Percentiles rank a stretch among this genome's conserved stretches.
Evolutionary conservation across 345 rosid genomes (phyloP).

Genomic region (Hypericum androsaemum): DNA sequence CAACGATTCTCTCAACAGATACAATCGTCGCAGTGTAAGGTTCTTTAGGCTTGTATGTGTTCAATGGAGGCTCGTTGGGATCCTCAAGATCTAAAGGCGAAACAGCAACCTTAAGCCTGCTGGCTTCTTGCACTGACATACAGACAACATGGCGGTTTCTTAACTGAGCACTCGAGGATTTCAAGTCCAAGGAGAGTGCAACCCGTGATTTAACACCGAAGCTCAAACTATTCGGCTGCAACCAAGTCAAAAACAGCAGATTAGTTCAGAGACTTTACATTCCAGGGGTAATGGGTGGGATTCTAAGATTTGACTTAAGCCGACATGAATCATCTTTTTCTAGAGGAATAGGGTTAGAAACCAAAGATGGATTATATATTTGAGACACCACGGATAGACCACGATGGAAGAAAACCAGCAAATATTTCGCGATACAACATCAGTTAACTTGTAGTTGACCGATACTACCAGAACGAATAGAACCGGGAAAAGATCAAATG

Average conservation of each 20-base stretch:
- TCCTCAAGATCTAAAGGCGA: slow-evolving; percentile 67
- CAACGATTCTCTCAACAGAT: slow-evolving; percentile 89
- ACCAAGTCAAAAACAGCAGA: slow-evolving; percentile 12
- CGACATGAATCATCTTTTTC: too few relatives aligned
- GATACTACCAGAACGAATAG: too few relatives aligned
- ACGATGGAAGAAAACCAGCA: too few relatives aligned
- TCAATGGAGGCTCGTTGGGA: slow-evolving; percentile 66
- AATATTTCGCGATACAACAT: too few relatives aligned
- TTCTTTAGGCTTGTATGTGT: slow-evolving; percentile 70
- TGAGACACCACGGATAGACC: too few relatives aligned
- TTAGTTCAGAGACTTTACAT: neutral
- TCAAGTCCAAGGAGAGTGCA: slow-evolving; percentile 32
- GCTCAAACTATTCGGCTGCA: slow-evolving; percentile 51
- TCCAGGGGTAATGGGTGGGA: too few relatives aligned
- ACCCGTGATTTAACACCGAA: slow-evolving; percentile 48
- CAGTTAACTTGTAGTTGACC: too few relatives aligned
- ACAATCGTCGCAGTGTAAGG: slow-evolving; percentile 87
- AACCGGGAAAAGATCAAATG: too few relatives aligned
- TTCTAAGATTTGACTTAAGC: too few relatives aligned
- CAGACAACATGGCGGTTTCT: slow-evolving; percentile 32
- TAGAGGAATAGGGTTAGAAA: too few relatives aligned
- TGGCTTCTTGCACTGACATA: slow-evolving; percentile 87
- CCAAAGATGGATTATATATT: too few relatives aligned
- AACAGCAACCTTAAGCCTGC: slow-evolving; percentile 59
- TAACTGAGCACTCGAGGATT: slow-evolving; percentile 26